phyloP scores from a whole-genome alignment of 768 basidiomycete species.

The Nidularia pulvinata region DNA sequence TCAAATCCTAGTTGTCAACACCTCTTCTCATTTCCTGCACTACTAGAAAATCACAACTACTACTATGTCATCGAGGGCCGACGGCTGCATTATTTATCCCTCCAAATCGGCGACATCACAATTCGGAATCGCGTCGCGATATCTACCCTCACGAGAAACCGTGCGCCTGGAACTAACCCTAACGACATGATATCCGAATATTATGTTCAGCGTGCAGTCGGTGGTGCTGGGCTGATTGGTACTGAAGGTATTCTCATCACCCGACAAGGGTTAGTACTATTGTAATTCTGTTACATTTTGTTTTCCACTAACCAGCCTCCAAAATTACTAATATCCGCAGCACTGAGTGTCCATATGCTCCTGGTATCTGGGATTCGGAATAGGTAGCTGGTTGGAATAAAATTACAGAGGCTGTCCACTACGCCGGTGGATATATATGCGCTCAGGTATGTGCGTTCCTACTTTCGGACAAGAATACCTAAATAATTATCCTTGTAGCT shows the following conservation, averaged over 20 bases:
- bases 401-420: slow-evolving; percentile 45
- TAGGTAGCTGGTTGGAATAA: slow-evolving; percentile 44
- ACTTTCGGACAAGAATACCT: neutral
- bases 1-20: too few species aligned
- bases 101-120: slow-evolving; percentile 28
- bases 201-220: slow-evolving; percentile 34
- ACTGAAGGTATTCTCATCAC: slow-evolving; percentile 36
- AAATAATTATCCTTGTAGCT: slow-evolving; percentile 11
- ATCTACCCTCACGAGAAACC: slow-evolving; percentile 38
- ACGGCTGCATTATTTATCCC: slow-evolving; percentile 23
- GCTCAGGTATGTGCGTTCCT: slow-evolving; percentile 33
- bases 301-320: neutral
- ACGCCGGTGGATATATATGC: slow-evolving; percentile 40
- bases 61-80: neutral
- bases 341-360: slow-evolving; percentile 40
- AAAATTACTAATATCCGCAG: slow-evolving; percentile 21
- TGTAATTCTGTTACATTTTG: neutral
- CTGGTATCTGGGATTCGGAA: slow-evolving; percentile 45
- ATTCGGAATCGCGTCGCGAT: slow-evolving; percentile 36
- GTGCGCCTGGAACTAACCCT: slow-evolving; percentile 34
- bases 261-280: slow-evolving; percentile 34
- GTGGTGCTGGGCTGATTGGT: slow-evolving; percentile 35
- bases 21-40: too few species aligned
- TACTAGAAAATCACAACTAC: too few species aligned
- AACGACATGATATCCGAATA: slow-evolving; percentile 35